A percentile compares a stretch with the other conserved stretches of the same genome.
Evolutionary conservation across 352 stramenopile species (phyloP).

Genomic region (Peronospora destructor): DNA sequence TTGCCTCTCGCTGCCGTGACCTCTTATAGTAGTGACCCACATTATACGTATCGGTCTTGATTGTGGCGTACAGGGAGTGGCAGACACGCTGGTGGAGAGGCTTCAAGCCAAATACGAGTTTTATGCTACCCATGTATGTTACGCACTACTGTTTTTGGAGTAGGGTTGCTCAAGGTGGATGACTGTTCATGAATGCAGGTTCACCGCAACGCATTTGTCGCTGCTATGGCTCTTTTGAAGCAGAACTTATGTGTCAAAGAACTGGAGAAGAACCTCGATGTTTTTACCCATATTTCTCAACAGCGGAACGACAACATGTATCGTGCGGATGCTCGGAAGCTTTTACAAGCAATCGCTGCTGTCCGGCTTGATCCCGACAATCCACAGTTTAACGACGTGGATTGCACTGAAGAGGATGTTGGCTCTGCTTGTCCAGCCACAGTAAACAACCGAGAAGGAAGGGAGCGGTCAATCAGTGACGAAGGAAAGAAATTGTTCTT

Average conservation of each 20-base stretch:
- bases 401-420: constrained; percentile 48
- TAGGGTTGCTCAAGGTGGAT: background rate
- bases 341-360: constrained; percentile 75
- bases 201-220: constrained; percentile 67
- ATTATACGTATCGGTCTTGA: constrained; percentile 1
- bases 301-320: constrained; percentile 81
- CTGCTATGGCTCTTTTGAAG: constrained; percentile 67
- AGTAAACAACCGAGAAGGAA: constrained; percentile 53
- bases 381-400: constrained; percentile 58
- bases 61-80: constrained; percentile 41
- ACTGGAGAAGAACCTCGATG: constrained; percentile 69
- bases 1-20: background rate
- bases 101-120: constrained; percentile 81
- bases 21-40: background rate
- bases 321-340: constrained; percentile 68
- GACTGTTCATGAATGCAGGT: constrained; percentile 34
- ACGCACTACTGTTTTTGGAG: background rate
- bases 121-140: constrained; percentile 60
- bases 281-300: constrained; percentile 81
- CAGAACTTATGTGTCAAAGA: constrained; percentile 73
- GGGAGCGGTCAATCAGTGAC: constrained; percentile 72
- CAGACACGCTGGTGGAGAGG: constrained; percentile 79
- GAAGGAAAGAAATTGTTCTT: constrained; percentile 83
- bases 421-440: constrained; percentile 53
- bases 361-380: constrained; percentile 75